phyloP scores from a whole-genome alignment of 163 green algal species.

The Chlamydomonas reinhardtii region DNA sequence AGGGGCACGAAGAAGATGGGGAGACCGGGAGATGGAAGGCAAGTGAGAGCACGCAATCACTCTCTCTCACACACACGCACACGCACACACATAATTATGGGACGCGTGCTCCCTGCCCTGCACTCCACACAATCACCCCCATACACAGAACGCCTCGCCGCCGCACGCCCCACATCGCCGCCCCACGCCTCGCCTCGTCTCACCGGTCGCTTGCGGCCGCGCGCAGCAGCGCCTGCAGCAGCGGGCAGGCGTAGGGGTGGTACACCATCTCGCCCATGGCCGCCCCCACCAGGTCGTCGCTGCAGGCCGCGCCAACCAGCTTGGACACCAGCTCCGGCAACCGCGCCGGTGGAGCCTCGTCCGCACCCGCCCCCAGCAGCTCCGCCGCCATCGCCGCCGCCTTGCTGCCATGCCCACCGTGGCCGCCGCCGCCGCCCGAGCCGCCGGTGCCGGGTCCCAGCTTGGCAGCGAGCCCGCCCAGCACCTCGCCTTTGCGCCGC shows the following conservation, averaged over 20 bases:
- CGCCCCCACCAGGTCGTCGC: slow-evolving; percentile 51
- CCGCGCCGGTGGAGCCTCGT: slow-evolving; percentile 10
- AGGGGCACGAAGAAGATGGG: not conserved
- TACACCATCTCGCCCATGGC: slow-evolving; percentile 60
- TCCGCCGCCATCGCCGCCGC: slow-evolving; percentile 15
- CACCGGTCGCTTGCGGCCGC: slow-evolving; percentile 46
- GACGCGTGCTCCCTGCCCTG: too few species aligned
- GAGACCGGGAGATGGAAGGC: not conserved
- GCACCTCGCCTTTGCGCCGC: not conserved
- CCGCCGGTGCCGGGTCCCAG: not conserved
- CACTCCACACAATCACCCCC: too few species aligned
- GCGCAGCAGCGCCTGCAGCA: slow-evolving; percentile 78
- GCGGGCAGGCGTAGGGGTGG: slow-evolving; percentile 68
- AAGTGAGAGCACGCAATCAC: too few species aligned
- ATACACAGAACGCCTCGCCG: too few species aligned
- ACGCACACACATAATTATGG: too few species aligned
- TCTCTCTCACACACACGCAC: too few species aligned
- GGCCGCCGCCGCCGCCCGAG: not conserved
- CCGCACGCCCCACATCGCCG: too few species aligned
- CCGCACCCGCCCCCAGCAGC: slow-evolving; percentile 1
- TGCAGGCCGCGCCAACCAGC: slow-evolving; percentile 34
- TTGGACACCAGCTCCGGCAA: not conserved
- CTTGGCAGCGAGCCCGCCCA: slow-evolving; percentile 3
- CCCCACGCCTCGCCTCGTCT: not conserved
- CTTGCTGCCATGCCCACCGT: not conserved